Evolutionary conservation across 148 eudicot genomes (phyloP).

Genomic region (Nyssa sinensis): DNA sequence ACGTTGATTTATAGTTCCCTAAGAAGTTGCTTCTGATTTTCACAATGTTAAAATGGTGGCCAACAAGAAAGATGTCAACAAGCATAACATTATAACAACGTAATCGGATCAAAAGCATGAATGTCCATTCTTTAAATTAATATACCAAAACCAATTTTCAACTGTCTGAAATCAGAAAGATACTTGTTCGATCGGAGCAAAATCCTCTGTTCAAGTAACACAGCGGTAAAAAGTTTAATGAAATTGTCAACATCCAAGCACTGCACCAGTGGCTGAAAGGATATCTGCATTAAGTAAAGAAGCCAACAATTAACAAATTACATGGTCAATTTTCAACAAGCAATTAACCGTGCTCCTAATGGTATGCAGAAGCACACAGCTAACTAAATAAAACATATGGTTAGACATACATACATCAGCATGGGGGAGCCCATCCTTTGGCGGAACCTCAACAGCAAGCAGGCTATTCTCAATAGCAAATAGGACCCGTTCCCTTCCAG

Average conservation of each 20-base stretch:
- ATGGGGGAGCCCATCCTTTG: constrained; percentile 90
- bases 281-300: constrained; percentile 58
- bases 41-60: not conserved
- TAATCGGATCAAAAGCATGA: not conserved
- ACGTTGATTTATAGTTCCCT: not conserved
- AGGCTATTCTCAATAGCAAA: constrained; percentile 91
- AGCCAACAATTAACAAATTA: constrained; percentile 1
- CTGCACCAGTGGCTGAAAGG: constrained; percentile 89
- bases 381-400: not conserved
- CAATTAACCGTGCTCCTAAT: not conserved
- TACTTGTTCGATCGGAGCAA: constrained; percentile 91
- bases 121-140: constrained; percentile 6
- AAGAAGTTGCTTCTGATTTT: not conserved
- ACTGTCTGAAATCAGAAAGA: constrained; percentile 13
- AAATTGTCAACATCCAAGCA: constrained; percentile 97
- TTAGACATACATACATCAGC: constrained; percentile 75
- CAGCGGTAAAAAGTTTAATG: constrained; percentile 88
- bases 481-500: constrained; percentile 84
- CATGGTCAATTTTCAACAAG: constrained; percentile 7
- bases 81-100: not conserved
- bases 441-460: constrained; percentile 87
- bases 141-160: not conserved
- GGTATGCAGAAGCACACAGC: constrained; percentile 14
- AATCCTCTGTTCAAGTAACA: constrained; percentile 84
- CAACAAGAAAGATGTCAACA: not conserved